Percentiles rank a stretch among this genome's conserved stretches.
phyloP scores from a whole-genome alignment of 805 yeast genomes.

The Tetrapisispora arboricola region DNA sequence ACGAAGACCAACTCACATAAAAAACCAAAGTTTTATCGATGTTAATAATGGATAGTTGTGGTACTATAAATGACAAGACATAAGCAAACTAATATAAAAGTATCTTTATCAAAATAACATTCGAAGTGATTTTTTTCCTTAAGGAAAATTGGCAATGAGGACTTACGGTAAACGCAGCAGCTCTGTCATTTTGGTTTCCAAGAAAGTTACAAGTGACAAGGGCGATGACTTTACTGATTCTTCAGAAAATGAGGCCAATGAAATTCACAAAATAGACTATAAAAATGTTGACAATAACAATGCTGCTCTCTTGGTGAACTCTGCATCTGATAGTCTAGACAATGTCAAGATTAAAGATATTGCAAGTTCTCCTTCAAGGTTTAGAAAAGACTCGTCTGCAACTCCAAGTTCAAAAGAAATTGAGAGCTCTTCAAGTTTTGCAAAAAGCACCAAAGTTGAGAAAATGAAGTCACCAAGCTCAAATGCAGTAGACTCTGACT shows the following conservation, averaged over 20 bases:
- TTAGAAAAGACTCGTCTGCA: background rate
- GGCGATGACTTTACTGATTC: constrained; percentile 12
- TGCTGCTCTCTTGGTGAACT: background rate
- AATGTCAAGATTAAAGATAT: background rate
- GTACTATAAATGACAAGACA: too few species aligned
- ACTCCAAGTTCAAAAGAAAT: background rate
- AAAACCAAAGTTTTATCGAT: too few species aligned
- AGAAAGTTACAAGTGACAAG: background rate
- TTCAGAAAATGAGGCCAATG: constrained; percentile 9
- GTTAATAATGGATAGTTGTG: too few species aligned
- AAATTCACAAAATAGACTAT: background rate
- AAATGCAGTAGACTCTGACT: background rate
- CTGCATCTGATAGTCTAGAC: background rate
- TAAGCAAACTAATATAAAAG: too few species aligned
- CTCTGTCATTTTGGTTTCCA: constrained; percentile 5
- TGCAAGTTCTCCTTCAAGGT: background rate
- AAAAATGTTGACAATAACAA: background rate
- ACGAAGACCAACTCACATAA: too few species aligned
- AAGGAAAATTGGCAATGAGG: constrained; percentile 6
- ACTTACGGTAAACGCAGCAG: constrained; percentile 17
- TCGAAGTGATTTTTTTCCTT: too few species aligned
- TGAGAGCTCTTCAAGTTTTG: background rate
- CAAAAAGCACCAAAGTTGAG: background rate
- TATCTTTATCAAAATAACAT: too few species aligned
- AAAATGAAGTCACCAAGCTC: background rate